Conservation (phyloP, 306 rosid species). For the Styphnolobium japonicum region DNA sequence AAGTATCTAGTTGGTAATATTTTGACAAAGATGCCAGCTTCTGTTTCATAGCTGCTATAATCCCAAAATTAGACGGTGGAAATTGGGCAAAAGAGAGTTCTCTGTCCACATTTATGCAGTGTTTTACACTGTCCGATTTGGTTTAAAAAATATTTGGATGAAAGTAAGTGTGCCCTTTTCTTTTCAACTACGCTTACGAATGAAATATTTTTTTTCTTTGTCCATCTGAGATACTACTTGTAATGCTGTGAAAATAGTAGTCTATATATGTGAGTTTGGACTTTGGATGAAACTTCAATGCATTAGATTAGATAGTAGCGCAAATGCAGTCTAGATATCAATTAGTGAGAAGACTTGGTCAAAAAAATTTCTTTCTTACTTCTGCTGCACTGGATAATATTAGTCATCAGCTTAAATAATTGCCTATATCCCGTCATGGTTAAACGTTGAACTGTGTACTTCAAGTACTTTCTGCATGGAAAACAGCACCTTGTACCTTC, state of each 20-base stretch:
- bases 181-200: neutral
- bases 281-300: neutral
- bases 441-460: neutral
- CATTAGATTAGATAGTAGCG: neutral
- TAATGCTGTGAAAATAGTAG: neutral
- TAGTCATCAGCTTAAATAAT: neutral
- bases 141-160: neutral
- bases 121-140: neutral
- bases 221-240: neutral
- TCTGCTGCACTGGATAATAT: neutral
- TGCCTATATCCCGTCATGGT: neutral
- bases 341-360: neutral
- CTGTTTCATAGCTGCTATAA: neutral
- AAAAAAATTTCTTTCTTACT: neutral
- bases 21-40: neutral
- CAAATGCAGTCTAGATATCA: neutral
- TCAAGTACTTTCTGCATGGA: constrained; percentile 20
- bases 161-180: neutral
- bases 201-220: neutral
- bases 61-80: neutral
- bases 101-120: neutral
- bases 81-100: neutral
- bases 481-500: constrained; percentile 6
- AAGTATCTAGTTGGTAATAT: neutral
- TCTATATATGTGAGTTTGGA: neutral